phyloP scores from a whole-genome alignment of 345 rosid species.

The Eutrema yunnanense region DNA sequence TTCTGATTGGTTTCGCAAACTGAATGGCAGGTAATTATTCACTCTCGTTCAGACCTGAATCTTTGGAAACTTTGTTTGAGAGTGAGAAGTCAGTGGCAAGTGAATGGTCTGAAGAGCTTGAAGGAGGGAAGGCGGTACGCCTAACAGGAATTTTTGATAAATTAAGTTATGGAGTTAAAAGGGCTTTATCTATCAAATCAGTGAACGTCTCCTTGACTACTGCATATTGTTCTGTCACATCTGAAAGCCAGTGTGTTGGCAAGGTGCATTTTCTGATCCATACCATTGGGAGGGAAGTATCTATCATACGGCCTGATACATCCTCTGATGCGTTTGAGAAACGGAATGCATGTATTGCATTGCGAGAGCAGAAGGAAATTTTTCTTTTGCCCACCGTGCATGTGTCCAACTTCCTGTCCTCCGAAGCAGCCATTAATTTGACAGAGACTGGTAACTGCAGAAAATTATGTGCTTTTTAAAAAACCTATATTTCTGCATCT shows the following conservation, averaged over 20 bases:
- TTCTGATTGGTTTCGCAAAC: slow-evolving; percentile 6
- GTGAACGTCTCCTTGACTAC: slow-evolving; percentile 63
- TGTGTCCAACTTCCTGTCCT: slow-evolving; percentile 65
- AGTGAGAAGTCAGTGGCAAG: slow-evolving; percentile 43
- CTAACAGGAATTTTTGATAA: slow-evolving; percentile 82
- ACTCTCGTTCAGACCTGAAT: slow-evolving; percentile 82
- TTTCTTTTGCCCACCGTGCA: slow-evolving; percentile 83
- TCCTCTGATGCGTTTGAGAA: slow-evolving; percentile 36
- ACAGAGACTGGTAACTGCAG: slow-evolving; percentile 60
- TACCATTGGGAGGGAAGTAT: slow-evolving; percentile 62
- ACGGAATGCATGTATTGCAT: slow-evolving; percentile 43
- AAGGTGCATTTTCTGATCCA: slow-evolving; percentile 82
- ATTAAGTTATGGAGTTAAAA: slow-evolving; percentile 69
- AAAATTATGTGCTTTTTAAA: slow-evolving; percentile 17
- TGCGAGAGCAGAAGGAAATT: slow-evolving; percentile 83
- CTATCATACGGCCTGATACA: slow-evolving; percentile 56
- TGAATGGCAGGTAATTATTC: slow-evolving; percentile 76
- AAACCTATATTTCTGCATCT: slow-evolving; percentile 2
- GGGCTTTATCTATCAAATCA: slow-evolving; percentile 56
- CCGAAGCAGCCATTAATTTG: slow-evolving; percentile 61
- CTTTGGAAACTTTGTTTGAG: slow-evolving; percentile 37
- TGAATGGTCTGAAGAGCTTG: slow-evolving; percentile 84
- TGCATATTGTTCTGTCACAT: slow-evolving; percentile 54
- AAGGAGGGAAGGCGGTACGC: slow-evolving; percentile 84
- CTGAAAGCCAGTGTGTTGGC: slow-evolving; percentile 34